Evolutionary conservation across 140 eudicot species (phyloP).

Genomic region (Oenanthe javanica): DNA sequence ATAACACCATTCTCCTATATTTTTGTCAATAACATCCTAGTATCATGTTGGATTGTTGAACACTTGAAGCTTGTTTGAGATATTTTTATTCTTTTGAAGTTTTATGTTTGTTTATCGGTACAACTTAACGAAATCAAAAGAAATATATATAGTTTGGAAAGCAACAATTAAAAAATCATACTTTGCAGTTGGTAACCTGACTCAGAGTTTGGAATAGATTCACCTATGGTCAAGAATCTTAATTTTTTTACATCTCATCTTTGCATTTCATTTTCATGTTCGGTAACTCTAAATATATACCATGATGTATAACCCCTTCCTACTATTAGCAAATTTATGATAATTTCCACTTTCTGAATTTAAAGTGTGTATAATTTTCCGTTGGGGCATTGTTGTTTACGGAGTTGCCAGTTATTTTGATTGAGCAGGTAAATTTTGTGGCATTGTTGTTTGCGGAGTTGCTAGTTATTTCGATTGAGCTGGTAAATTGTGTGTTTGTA

Average conservation of each 20-base stretch:
- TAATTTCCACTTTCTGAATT: background rate
- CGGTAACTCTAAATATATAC: too few species aligned
- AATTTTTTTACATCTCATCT: background rate
- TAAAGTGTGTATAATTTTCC: too few species aligned
- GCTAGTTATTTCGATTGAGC: background rate
- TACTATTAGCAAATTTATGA: too few species aligned
- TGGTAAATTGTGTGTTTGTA: background rate
- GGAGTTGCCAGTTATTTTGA: too few species aligned
- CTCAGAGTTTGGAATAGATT: background rate
- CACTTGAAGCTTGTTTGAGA: background rate
- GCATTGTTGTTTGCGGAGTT: too few species aligned
- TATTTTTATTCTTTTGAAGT: background rate
- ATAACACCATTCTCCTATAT: too few species aligned
- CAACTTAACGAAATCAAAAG: background rate
- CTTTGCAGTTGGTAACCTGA: background rate
- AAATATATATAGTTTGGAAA: background rate
- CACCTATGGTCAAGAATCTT: background rate
- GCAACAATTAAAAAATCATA: background rate
- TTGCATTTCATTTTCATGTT: background rate
- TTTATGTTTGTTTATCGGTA: background rate
- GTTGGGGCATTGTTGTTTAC: background rate
- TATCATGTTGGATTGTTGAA: background rate
- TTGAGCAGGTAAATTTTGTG: too few species aligned
- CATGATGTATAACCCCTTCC: background rate
- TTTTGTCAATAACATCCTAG: too few species aligned